phyloP scores from a whole-genome alignment of 1,284 basidiomycete genomes.

The Blastosporella zonata region DNA sequence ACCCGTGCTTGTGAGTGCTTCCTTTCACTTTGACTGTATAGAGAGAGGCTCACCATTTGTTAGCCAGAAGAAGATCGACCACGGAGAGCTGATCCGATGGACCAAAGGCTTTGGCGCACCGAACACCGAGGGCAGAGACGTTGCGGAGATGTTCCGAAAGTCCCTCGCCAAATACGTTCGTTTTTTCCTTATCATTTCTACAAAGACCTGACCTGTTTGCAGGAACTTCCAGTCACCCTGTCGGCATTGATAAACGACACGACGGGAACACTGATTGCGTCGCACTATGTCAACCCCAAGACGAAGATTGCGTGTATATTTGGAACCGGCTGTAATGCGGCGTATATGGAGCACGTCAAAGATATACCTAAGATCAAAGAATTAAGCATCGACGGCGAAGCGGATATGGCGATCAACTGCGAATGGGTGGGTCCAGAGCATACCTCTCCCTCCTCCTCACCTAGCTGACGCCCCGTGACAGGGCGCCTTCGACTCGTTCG shows the following conservation, averaged over 20 bases:
- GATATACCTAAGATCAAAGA: conserved; percentile 78
- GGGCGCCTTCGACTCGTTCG: conserved; percentile 97
- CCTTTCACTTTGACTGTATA: not conserved
- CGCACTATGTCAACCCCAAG: conserved; percentile 89
- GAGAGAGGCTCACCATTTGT: not conserved
- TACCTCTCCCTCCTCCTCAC: not conserved
- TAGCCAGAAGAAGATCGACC: conserved; percentile 91
- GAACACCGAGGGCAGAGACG: conserved; percentile 92
- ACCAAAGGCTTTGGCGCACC: conserved; percentile 96
- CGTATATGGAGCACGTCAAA: conserved; percentile 88
- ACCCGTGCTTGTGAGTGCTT: conserved; percentile 79
- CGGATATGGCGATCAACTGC: conserved; percentile 95
- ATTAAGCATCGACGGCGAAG: conserved; percentile 66
- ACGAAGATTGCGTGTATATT: conserved; percentile 97
- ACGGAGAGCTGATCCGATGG: conserved; percentile 95
- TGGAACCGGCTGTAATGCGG: conserved; percentile 98
- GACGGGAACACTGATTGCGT: conserved; percentile 95
- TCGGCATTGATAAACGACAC: conserved; percentile 96
- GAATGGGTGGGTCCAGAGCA: conserved; percentile 65
- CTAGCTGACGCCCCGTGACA: conserved; percentile 28
- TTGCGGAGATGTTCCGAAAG: conserved; percentile 88
- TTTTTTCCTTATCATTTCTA: conserved; percentile 10
- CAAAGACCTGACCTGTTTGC: not conserved
- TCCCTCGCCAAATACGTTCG: conserved; percentile 75
- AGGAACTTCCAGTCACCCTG: conserved; percentile 74